These are phyloP conservation scores for Acorus calamus DNA, from an alignment of 106 monocot genomes.

Conservation along the genomic window DNA sequence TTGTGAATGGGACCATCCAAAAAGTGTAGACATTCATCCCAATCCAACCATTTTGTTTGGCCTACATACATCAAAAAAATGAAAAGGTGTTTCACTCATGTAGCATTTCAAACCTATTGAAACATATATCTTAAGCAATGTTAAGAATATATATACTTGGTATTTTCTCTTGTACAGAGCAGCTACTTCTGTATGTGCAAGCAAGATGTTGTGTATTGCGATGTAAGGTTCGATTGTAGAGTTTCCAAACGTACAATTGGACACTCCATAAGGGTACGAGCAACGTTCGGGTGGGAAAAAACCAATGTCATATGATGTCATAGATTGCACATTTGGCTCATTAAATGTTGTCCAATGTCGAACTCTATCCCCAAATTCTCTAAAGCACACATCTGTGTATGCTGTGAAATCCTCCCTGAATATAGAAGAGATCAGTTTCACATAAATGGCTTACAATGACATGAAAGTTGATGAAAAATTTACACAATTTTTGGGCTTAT, in stretches of 20 bases:
- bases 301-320: conserved; percentile 11
- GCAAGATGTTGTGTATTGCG: conserved; percentile 15
- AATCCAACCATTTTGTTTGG: conserved; percentile 16
- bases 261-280: conserved; percentile 22
- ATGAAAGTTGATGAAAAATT: background rate
- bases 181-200: conserved; percentile 28
- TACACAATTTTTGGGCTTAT: conserved; percentile 25
- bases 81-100: background rate
- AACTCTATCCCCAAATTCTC: conserved; percentile 28
- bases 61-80: conserved; percentile 4
- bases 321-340: conserved; percentile 16
- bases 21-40: conserved; percentile 17
- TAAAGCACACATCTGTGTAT: conserved; percentile 30
- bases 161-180: conserved; percentile 27
- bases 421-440: background rate
- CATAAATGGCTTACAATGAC: background rate
- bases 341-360: conserved; percentile 23
- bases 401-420: conserved; percentile 30
- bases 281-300: conserved; percentile 19
- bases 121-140: too few relatives aligned
- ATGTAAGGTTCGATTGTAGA: conserved; percentile 40
- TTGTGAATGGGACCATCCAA: conserved; percentile 9
- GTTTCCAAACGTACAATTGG: conserved; percentile 21
- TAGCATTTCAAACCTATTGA: too few relatives aligned
- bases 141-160: conserved; percentile 8